phyloP scores from a whole-genome alignment of 177 flowering plant species.

The Telopea speciosissima region DNA sequence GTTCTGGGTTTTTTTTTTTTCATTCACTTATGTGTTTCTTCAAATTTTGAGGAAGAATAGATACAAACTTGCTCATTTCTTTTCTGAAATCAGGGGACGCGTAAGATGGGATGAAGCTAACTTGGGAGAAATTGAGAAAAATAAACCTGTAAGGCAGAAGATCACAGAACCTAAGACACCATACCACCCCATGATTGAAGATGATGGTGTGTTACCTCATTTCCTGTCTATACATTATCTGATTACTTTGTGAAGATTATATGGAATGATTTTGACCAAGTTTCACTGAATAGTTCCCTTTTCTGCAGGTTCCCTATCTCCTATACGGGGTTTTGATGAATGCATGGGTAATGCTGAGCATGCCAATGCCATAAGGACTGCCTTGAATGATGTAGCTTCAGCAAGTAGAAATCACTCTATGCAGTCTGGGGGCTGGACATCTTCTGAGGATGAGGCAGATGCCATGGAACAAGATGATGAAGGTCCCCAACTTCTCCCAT shows the following conservation, averaged over 20 bases:
- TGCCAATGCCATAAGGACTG: conserved; percentile 72
- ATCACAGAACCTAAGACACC: conserved; percentile 99
- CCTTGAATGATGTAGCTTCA: conserved; percentile 71
- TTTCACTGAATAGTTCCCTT: conserved; percentile 8
- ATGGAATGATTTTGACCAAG: background rate
- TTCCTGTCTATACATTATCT: background rate
- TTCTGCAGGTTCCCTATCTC: conserved; percentile 65
- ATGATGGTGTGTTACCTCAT: conserved; percentile 46
- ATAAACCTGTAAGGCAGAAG: conserved; percentile 97
- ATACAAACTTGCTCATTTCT: background rate
- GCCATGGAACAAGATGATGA: conserved; percentile 73
- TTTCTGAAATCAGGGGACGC: conserved; percentile 43
- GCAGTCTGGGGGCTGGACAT: conserved; percentile 65
- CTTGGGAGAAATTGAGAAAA: conserved; percentile 82
- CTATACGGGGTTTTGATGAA: conserved; percentile 45
- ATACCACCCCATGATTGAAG: conserved; percentile 87
- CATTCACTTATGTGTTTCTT: background rate
- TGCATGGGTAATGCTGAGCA: conserved; percentile 38
- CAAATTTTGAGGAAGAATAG: background rate
- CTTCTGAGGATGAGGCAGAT: conserved; percentile 94
- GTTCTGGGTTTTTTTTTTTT: background rate
- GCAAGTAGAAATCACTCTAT: conserved; percentile 40
- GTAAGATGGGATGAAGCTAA: conserved; percentile 94
- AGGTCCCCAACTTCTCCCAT: conserved; percentile 12
- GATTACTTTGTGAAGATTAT: background rate